Evolutionary conservation across 306 rosid species (phyloP).

Genomic region (Lotus japonicus): DNA sequence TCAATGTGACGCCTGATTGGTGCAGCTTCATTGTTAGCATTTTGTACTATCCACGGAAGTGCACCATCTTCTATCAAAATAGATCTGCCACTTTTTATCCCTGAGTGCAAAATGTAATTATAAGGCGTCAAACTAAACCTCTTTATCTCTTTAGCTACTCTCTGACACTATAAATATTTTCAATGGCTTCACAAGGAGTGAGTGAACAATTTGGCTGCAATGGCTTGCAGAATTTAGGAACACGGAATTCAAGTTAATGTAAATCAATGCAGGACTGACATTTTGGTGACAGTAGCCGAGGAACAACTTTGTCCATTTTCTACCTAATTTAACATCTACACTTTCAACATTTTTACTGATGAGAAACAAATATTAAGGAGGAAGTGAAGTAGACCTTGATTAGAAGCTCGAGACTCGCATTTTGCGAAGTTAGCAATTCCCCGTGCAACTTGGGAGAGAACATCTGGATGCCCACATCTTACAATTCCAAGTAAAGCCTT

Average conservation of each 20-base stretch:
- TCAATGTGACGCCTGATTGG: slow-evolving; percentile 98
- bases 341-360: background rate
- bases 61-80: slow-evolving; percentile 91
- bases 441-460: slow-evolving; percentile 95
- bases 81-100: slow-evolving; percentile 63
- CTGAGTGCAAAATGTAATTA: slow-evolving; percentile 32
- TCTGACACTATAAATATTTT: no score
- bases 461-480: slow-evolving; percentile 96
- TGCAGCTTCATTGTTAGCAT: slow-evolving; percentile 83
- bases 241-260: background rate
- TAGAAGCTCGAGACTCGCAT: slow-evolving; percentile 91
- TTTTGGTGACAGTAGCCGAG: background rate
- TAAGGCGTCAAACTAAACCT: slow-evolving; percentile 5
- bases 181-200: background rate
- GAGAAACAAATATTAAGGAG: background rate
- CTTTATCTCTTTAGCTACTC: background rate
- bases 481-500: slow-evolving; percentile 94
- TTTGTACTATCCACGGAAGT: slow-evolving; percentile 96
- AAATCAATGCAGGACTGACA: background rate
- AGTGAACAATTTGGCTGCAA: background rate
- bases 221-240: background rate
- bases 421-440: slow-evolving; percentile 98
- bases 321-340: background rate
- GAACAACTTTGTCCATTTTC: slow-evolving; percentile 1
- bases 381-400: slow-evolving; percentile 53